Base-by-base conservation (phyloP, 108 stramenopile genomes). In the Conticribra guillardii region DNA sequence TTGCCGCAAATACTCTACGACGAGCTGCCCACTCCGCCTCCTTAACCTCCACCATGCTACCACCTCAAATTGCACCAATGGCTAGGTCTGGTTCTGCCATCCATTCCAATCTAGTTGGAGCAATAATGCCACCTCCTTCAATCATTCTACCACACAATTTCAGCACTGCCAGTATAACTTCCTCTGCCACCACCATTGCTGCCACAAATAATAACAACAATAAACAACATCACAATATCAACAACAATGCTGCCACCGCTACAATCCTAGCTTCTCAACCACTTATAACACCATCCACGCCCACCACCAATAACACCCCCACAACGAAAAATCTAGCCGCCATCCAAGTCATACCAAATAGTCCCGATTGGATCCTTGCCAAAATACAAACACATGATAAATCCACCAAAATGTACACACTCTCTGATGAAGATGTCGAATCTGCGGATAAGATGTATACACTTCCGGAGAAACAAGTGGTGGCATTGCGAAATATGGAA, bases 281-380 rank as follows among this genome's bases (percentile, higher is more conserved):
- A 11, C 44, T 15, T 44, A 71, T 24, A 2, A 61, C 29, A 17
- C 50, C 47, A 4, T 15, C 33, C 65, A 26, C 55, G 34, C 53
- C 75, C n/a, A 34, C 60, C 14, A 29, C 62, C 22, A 49, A 67
- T 37, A 61, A 60, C 23, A 48, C 61, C 1, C 71, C 72, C n/a
- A 79, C 81, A 51, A 76, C 80, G 22, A 82, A 88, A 72, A 85
- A 94, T 44, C 60, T 94, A 49, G 93, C 93, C 7, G 93, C 93
- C 15, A 84, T 91, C 19, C 90, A 94, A 67, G 79, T 81, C 0
- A 61, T 59, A 17, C 78, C 87, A 19, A 81, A 85, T 9, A 62
- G 76, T 3, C 62, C 82, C 0, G 93, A 94, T 50, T 94, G 93
- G 93, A 91, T 94, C 69, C 72, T 94, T n/a, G 90, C 90, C 44